phyloP scores from a whole-genome alignment of 352 stramenopile species.

The Phytophthora hybrid region DNA sequence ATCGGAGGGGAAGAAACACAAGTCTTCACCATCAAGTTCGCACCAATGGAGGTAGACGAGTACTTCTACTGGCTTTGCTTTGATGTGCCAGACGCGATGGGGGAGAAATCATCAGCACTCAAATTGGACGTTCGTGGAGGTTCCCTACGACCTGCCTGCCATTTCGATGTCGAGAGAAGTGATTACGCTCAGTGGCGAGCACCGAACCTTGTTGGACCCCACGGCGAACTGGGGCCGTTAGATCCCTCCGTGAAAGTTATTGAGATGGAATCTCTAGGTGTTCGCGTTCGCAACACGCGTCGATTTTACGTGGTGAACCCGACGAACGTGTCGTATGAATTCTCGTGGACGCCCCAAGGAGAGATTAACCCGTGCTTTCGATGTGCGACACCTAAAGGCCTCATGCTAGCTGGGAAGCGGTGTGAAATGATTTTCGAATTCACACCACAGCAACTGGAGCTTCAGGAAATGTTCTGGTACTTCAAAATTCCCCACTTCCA shows the following conservation, averaged over 20 bases:
- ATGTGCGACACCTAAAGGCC: constrained; percentile 90
- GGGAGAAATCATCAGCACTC: constrained; percentile 28
- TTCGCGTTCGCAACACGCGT: constrained; percentile 91
- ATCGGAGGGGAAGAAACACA: constrained; percentile 70
- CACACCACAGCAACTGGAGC: constrained; percentile 88
- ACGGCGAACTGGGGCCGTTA: constrained; percentile 82
- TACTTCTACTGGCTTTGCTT: constrained; percentile 79
- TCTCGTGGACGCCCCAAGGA: constrained; percentile 88
- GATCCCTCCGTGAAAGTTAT: constrained; percentile 91
- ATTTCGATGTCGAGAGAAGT: constrained; percentile 93
- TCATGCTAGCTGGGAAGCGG: constrained; percentile 93
- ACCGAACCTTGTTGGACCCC: constrained; percentile 77
- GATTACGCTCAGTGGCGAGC: constrained; percentile 88
- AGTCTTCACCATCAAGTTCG: constrained; percentile 89
- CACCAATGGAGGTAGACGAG: constrained; percentile 92
- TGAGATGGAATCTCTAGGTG: constrained; percentile 93
- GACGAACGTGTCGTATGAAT: constrained; percentile 95
- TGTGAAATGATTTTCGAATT: constrained; percentile 98
- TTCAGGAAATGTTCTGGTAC: constrained; percentile 93
- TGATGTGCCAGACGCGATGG: constrained; percentile 19
- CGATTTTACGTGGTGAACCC: constrained; percentile 96
- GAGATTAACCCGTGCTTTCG: constrained; percentile 86
- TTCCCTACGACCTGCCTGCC: constrained; percentile 90
- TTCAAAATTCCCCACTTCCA: constrained; percentile 92
- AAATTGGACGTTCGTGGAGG: constrained; percentile 71